Percentiles rank a stretch among this genome's conserved stretches.
These are phyloP conservation scores for Schizothecium vesticola DNA, from an alignment of 495 filamentous ascomycete species.

Conservation along the genomic window DNA sequence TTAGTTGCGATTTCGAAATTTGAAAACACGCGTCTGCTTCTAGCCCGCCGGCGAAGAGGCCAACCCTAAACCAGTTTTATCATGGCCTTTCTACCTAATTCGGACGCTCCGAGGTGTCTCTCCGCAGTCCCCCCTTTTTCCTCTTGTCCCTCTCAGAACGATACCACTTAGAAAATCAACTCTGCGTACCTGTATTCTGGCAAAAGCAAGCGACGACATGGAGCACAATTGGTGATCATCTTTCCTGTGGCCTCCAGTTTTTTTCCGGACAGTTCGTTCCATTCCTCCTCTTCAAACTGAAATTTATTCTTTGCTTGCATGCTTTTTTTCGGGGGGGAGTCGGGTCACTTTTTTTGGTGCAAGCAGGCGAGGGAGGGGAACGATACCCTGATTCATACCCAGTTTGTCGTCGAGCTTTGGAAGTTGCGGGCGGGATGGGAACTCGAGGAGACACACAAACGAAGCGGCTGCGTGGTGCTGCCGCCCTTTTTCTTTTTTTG, in stretches of 20 bases:
- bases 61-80: not conserved
- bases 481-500: not conserved
- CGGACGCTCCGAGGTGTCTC: not conserved
- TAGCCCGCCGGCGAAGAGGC: not conserved
- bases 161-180: slow-evolving; percentile 20
- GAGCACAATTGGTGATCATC: not conserved
- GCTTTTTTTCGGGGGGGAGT: not conserved
- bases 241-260: not conserved
- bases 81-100: not conserved
- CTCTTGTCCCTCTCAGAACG: slow-evolving; percentile 13
- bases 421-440: not conserved
- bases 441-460: not conserved
- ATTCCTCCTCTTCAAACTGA: not conserved
- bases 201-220: not conserved
- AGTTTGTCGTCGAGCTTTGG: not conserved
- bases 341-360: not conserved
- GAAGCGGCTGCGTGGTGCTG: not conserved
- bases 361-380: not conserved
- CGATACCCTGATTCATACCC: not conserved
- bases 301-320: not conserved
- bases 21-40: not conserved
- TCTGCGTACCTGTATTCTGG: slow-evolving; percentile 8
- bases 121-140: not conserved
- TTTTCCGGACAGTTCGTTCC: not conserved
- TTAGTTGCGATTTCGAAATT: slow-evolving; percentile 17